Conservation (phyloP, 441 rosid species). For the Erysimum cheiri region DNA sequence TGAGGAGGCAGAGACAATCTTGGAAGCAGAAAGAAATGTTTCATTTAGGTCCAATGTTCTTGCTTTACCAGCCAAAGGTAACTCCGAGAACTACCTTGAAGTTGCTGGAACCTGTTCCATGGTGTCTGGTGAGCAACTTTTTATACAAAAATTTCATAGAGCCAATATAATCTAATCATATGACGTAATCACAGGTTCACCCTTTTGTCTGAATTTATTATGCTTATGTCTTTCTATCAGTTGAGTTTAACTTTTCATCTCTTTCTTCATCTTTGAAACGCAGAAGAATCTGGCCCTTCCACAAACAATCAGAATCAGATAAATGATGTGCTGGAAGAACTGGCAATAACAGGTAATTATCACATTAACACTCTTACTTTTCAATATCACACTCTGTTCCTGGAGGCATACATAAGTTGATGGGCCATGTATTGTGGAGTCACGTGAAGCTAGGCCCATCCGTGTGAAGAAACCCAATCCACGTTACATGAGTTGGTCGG, state of each 20-base stretch:
- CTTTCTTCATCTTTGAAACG: conserved; percentile 8
- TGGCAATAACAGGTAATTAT: conserved; percentile 23
- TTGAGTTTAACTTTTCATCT: neutral
- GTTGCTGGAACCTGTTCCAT: conserved; percentile 22
- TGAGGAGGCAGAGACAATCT: neutral
- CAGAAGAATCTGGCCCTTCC: conserved; percentile 11
- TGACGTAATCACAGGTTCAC: neutral
- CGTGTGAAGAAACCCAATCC: no score
- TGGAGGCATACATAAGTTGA: neutral
- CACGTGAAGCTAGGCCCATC: no score
- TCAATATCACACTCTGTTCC: conserved; percentile 1
- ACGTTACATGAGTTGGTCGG: no score
- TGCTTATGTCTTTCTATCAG: neutral
- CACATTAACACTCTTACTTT: neutral
- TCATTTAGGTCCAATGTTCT: neutral
- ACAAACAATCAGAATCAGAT: conserved; percentile 7
- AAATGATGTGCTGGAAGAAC: neutral
- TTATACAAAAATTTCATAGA: neutral
- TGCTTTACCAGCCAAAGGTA: neutral
- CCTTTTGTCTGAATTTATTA: neutral
- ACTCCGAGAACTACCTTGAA: conserved; percentile 16
- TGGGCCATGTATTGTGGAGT: no score
- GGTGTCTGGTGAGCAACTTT: conserved; percentile 34
- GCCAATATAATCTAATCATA: neutral
- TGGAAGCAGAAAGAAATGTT: conserved; percentile 12